Evolutionary conservation across 2,329 filamentous ascomycete genomes (phyloP), one percentile per base, ranked within the genome.

Genomic region (Endocalyx cinctus): DNA sequence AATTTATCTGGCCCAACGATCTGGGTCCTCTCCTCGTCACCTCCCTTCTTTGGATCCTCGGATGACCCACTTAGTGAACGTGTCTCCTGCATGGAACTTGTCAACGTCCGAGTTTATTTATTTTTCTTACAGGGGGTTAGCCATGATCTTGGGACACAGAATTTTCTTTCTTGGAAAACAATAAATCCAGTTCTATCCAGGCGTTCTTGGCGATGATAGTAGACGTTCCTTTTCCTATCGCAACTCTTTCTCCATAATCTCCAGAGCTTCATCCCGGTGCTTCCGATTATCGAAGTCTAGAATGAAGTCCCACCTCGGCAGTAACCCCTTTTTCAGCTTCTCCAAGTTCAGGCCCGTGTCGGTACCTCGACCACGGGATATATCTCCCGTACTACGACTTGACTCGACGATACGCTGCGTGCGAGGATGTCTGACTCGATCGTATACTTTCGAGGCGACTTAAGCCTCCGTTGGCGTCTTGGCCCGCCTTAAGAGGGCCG

Each of bases 381-480:
- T 47, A 13, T 8, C 33, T 2, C 42, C 45, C 10, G 40, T 49
- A 3, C 4, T 32, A 17, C 46, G 37, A 29, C 45, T 48, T 2
- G 41, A 48, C 4, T 47, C 45, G 14, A 48, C 46, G 19, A 51
- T 46, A 5, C 44, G 39, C n/a, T 48, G 47, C 4, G 44, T 51
- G 12, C 41, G 44, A 4, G 44, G 42, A 6, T 42, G 45, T 5
- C 42, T 40, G 15, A 47, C 32, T 11, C 35, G 31, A 15, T 51
- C 44, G 22, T 51, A 51, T 2, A 32, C 39, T 15, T 31, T 35
- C 29, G 49, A 27, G 5, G 46, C 45, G 4, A 20, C 17, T 17
- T 22, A 16, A 4, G 47, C 46, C 12, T 47, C 44, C 6, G 5
- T 13, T 13, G 31, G 27, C 1, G 33, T 19, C 14, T 33, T 43